These are phyloP conservation scores for Haplosporangium sp. DNA, from an alignment of 371 early-diverging fungal species.

Conservation along the genomic window DNA sequence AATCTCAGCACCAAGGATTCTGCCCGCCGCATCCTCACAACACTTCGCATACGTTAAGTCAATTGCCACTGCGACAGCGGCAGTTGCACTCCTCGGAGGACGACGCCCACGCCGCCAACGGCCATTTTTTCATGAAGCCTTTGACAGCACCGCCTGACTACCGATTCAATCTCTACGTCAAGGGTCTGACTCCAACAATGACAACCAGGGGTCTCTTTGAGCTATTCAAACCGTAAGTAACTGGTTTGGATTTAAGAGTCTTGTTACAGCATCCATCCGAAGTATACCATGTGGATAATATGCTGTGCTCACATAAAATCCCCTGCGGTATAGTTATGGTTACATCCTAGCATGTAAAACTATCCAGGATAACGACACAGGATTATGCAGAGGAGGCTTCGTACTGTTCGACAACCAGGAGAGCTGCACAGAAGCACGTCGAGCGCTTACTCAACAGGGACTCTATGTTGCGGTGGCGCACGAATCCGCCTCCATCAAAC, in stretches of 20 bases:
- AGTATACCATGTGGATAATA: too few species aligned
- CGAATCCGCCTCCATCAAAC: conserved; percentile 42
- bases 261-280: too few species aligned
- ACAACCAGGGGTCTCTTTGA: conserved; percentile 79
- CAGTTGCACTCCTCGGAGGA: background rate
- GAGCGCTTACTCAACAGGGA: conserved; percentile 41
- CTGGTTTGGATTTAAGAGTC: background rate
- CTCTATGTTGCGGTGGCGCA: conserved; percentile 47
- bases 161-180: conserved; percentile 82
- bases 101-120: background rate
- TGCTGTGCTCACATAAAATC: background rate
- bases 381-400: conserved; percentile 92
- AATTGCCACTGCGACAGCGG: background rate
- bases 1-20: too few species aligned
- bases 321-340: conserved; percentile 70
- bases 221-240: conserved; percentile 71
- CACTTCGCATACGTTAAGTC: background rate
- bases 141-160: conserved; percentile 25
- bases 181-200: conserved; percentile 77
- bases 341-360: conserved; percentile 84
- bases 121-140: conserved; percentile 29
- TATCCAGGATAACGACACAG: conserved; percentile 82
- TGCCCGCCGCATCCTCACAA: too few species aligned
- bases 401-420: conserved; percentile 84
- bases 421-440: conserved; percentile 35